Conservation (phyloP, 2,329 filamentous ascomycete genomes). For the Xylaria sp. region DNA sequence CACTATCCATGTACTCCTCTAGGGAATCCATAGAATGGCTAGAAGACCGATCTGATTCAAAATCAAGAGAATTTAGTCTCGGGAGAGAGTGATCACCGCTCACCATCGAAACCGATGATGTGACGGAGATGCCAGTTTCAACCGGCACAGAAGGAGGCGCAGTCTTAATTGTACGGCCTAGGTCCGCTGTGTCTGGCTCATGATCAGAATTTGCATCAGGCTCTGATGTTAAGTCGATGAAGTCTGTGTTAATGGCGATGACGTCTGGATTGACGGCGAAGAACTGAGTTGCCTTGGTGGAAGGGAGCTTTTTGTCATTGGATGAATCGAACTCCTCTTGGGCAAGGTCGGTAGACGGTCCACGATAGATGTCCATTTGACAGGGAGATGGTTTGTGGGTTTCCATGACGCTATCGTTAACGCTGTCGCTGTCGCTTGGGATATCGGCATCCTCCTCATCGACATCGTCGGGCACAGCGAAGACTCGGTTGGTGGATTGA, state of each 20-base stretch:
- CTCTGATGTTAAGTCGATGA: conserved; percentile 32
- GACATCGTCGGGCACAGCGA: conserved; percentile 48
- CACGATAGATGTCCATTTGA: not conserved
- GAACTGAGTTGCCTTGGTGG: conserved; percentile 2
- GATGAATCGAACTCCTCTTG: conserved; percentile 12
- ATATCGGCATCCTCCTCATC: conserved; percentile 33
- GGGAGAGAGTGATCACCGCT: not conserved
- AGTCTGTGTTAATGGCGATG: conserved; percentile 17
- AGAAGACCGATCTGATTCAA: not conserved
- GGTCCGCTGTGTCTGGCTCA: not conserved
- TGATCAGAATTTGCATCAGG: conserved; percentile 18
- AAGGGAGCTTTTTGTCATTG: not conserved
- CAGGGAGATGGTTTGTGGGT: not conserved
- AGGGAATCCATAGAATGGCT: not conserved
- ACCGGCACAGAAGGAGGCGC: not conserved
- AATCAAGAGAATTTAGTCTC: not conserved
- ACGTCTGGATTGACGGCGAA: too few relatives aligned
- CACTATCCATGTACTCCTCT: conserved; percentile 10
- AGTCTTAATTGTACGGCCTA: not conserved
- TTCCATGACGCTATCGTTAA: conserved; percentile 23
- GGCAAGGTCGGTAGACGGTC: conserved; percentile 29
- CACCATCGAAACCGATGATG: not conserved
- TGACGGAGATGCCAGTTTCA: not conserved
- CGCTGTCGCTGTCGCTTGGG: conserved; percentile 19
- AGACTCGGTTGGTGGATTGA: conserved; percentile 36